Percentiles rank a stretch among this genome's conserved stretches.
Conservation (phyloP, 2,329 filamentous ascomycete genomes). For the Fusarium bulbicola region DNA sequence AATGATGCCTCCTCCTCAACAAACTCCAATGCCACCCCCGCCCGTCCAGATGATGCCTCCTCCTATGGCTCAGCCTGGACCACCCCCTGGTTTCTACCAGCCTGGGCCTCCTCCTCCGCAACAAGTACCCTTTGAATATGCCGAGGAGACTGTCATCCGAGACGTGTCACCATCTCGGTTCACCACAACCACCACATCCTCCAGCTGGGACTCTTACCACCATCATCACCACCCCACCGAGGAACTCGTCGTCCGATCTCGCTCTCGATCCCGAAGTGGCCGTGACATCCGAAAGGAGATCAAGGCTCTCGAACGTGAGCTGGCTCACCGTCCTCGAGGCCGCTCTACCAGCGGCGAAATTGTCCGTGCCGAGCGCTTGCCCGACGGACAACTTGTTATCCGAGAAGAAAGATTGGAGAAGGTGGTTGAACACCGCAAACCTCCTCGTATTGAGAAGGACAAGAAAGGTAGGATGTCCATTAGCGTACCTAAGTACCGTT, state of each 20-base stretch:
- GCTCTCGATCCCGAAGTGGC: slow-evolving; percentile 57
- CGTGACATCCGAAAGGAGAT: slow-evolving; percentile 79
- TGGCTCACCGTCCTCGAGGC: slow-evolving; percentile 49
- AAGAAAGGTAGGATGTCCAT: slow-evolving; percentile 96
- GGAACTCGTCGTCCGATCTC: slow-evolving; percentile 55
- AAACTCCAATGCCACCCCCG: neutral
- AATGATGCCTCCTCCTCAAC: slow-evolving; percentile 39
- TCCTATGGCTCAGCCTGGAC: slow-evolving; percentile 13
- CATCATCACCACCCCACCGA: slow-evolving; percentile 43
- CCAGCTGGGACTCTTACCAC: slow-evolving; percentile 46
- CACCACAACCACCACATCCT: slow-evolving; percentile 50
- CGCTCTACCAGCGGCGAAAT: slow-evolving; percentile 59
- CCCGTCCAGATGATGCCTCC: slow-evolving; percentile 16
- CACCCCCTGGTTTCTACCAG: slow-evolving; percentile 46
- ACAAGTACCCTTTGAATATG: slow-evolving; percentile 50
- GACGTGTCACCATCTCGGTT: slow-evolving; percentile 59
- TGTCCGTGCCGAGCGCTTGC: slow-evolving; percentile 64
- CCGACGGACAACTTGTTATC: slow-evolving; percentile 70
- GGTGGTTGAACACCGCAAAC: slow-evolving; percentile 62
- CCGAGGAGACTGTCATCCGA: slow-evolving; percentile 57
- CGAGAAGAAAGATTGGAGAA: slow-evolving; percentile 69
- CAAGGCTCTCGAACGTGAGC: slow-evolving; percentile 68
- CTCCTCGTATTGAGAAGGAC: slow-evolving; percentile 82
- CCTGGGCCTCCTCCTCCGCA: slow-evolving; percentile 42
- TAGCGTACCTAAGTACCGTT: slow-evolving; percentile 77